These are phyloP conservation scores for Polytrichum formosum DNA, from an alignment of 225 moss, liverwort and hornwort genomes.

Conservation along the genomic window DNA sequence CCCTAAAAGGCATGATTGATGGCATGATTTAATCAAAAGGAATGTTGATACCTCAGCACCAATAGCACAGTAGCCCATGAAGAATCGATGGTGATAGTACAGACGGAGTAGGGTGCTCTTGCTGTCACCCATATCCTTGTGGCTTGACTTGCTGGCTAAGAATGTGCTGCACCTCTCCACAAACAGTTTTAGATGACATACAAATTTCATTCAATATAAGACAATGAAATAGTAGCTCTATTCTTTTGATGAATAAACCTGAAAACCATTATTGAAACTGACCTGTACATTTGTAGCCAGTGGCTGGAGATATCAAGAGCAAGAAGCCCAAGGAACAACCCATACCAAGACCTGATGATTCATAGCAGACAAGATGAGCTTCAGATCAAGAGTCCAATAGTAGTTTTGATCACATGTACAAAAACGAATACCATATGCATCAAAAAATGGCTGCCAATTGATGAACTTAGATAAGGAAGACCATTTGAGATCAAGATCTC, in stretches of 20 bases:
- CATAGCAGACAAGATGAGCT: constrained; percentile 4
- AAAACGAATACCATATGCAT: too few species aligned
- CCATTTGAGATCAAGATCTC: too few species aligned
- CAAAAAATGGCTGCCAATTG: too few species aligned
- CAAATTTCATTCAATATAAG: too few species aligned
- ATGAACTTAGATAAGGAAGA: too few species aligned
- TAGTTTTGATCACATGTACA: constrained; percentile 7
- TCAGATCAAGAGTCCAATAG: too few species aligned
- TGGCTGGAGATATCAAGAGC: constrained; percentile 93
- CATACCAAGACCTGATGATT: constrained; percentile 35
- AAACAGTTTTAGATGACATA: not conserved
- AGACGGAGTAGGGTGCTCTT: constrained; percentile 77
- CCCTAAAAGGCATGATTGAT: too few species aligned
- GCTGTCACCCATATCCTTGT: constrained; percentile 93
- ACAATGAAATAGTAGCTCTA: too few species aligned
- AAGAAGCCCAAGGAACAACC: constrained; percentile 78
- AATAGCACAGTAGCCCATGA: constrained; percentile 93
- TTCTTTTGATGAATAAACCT: too few species aligned
- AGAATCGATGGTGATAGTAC: constrained; percentile 82
- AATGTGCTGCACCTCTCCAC: constrained; percentile 63
- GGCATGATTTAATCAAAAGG: too few species aligned
- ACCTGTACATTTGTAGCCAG: constrained; percentile 99
- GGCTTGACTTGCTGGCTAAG: constrained; percentile 83
- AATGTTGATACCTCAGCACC: constrained; percentile 69
- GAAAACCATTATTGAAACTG: not conserved